Conservation (phyloP, 2,329 filamentous ascomycete genomes). For the Monilinia polystroma region DNA sequence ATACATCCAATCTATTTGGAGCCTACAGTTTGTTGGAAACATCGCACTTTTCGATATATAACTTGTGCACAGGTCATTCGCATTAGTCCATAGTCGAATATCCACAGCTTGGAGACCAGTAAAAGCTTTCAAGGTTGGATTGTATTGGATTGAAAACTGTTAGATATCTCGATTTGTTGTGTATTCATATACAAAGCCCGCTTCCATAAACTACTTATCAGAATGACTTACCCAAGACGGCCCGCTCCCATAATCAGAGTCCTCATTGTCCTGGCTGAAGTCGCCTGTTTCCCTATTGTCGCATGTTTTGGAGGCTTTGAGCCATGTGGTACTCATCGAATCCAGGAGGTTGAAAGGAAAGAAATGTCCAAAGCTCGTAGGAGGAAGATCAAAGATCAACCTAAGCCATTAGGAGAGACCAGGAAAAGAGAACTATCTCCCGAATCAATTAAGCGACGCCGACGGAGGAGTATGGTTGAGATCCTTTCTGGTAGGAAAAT, state of each 20-base stretch:
- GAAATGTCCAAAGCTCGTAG: background rate
- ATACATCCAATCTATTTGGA: background rate
- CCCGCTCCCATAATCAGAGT: background rate
- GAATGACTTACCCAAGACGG: background rate
- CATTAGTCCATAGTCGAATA: background rate
- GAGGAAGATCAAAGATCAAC: background rate
- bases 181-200: background rate
- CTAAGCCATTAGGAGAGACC: background rate
- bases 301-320: background rate
- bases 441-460: background rate
- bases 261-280: background rate
- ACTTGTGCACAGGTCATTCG: background rate
- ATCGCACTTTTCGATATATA: background rate
- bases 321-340: background rate
- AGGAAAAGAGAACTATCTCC: constrained; percentile 5
- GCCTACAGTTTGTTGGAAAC: no score
- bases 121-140: background rate
- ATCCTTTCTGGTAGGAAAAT: background rate
- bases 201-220: background rate
- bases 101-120: background rate
- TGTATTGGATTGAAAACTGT: background rate
- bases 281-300: background rate
- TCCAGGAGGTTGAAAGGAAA: background rate
- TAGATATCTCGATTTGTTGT: background rate
- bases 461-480: background rate